Evolutionary conservation across 2,329 filamentous ascomycete species (phyloP).

Genomic region (Neofusicoccum sp.): DNA sequence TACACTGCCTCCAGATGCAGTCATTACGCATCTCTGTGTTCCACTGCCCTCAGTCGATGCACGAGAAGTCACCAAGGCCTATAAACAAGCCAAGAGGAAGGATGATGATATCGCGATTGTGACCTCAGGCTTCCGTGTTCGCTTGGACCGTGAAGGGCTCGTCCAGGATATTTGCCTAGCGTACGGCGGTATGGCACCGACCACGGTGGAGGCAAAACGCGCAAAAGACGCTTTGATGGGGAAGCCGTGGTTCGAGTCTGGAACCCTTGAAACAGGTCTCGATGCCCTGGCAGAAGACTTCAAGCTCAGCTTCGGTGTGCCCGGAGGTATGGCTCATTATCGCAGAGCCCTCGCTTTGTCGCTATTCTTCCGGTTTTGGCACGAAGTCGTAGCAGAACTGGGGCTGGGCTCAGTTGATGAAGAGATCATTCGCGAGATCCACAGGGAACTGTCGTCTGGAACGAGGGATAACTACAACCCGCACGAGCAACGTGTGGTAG

Average conservation of each 20-base stretch:
- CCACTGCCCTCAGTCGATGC: constrained; percentile 64
- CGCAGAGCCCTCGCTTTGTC: constrained; percentile 82
- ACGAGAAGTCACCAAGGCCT: constrained; percentile 79
- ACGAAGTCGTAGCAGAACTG: constrained; percentile 72
- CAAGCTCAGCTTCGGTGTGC: constrained; percentile 79
- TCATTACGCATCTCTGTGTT: constrained; percentile 79
- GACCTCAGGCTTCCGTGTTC: constrained; percentile 76
- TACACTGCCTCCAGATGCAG: constrained; percentile 71
- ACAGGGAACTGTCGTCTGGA: constrained; percentile 76
- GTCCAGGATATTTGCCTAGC: constrained; percentile 76
- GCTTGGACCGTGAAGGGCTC: constrained; percentile 63
- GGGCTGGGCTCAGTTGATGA: constrained; percentile 58
- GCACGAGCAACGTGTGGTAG: constrained; percentile 78
- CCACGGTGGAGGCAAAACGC: constrained; percentile 75
- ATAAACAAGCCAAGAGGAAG: constrained; percentile 94
- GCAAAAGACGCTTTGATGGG: constrained; percentile 70
- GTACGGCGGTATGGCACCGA: constrained; percentile 92
- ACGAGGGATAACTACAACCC: constrained; percentile 72
- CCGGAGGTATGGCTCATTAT: constrained; percentile 95
- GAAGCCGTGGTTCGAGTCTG: constrained; percentile 72
- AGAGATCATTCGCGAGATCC: constrained; percentile 76
- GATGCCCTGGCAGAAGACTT: constrained; percentile 80
- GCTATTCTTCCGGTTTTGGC: constrained; percentile 97
- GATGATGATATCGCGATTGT: constrained; percentile 98
- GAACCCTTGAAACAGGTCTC: constrained; percentile 83